Evolutionary conservation across 1,284 basidiomycete genomes (phyloP).

Genomic region (Microbotryomycetes sp.): DNA sequence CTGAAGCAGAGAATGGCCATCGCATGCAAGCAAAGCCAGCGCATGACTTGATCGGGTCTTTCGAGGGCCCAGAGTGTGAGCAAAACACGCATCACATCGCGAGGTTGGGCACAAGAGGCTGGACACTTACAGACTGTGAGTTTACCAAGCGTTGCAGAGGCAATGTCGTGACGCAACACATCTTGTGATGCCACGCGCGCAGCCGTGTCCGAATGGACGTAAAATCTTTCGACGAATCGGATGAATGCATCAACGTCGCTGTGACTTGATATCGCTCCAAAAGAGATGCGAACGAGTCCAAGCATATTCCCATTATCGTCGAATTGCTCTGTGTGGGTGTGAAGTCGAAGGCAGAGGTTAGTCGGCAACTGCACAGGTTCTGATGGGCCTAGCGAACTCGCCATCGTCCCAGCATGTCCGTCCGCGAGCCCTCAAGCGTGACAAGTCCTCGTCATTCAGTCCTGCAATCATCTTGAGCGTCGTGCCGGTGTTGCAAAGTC

Average conservation of each 20-base stretch:
- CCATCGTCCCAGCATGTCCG: constrained; percentile 30
- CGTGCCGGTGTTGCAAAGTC: constrained; percentile 76
- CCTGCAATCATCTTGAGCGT: constrained; percentile 63
- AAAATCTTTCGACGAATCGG: constrained; percentile 23
- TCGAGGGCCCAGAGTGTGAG: neutral
- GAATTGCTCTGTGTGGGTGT: constrained; percentile 22
- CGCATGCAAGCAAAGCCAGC: constrained; percentile 8
- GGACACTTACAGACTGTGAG: constrained; percentile 17
- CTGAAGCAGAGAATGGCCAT: constrained; percentile 22
- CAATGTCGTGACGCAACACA: neutral
- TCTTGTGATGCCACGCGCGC: neutral
- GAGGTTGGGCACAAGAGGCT: neutral
- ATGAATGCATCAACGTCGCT: constrained; percentile 23
- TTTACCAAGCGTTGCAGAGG: constrained; percentile 3
- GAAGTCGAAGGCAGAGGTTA: too few relatives aligned
- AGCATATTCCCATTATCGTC: constrained; percentile 7
- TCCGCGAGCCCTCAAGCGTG: constrained; percentile 1
- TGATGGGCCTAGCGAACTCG: neutral
- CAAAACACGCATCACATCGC: neutral
- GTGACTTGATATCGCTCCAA: constrained; percentile 24
- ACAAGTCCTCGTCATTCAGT: constrained; percentile 40
- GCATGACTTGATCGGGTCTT: constrained; percentile 35
- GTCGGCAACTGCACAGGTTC: too few relatives aligned
- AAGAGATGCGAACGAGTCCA: constrained; percentile 27
- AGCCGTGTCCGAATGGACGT: constrained; percentile 4